These are phyloP conservation scores for Stemphylium lycopersici DNA, from an alignment of 2,329 filamentous ascomycete genomes.

Conservation along the genomic window DNA sequence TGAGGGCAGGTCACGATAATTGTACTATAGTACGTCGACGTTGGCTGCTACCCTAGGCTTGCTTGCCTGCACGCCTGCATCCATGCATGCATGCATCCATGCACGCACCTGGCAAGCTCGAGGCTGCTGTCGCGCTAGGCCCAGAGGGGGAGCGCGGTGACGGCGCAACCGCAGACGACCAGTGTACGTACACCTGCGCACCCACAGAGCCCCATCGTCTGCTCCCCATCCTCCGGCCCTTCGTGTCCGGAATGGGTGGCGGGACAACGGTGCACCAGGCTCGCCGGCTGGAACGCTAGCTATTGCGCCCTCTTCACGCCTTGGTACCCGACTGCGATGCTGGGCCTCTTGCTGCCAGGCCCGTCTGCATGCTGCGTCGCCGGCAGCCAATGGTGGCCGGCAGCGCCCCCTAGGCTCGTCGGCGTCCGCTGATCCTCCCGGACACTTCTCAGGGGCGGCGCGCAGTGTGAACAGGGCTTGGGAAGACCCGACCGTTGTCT, in stretches of 20 bases:
- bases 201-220: too few relatives aligned
- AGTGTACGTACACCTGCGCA: too few relatives aligned
- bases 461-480: constrained; percentile 8
- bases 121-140: constrained; percentile 16
- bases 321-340: not conserved
- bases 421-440: constrained; percentile 18
- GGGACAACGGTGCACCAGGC: too few relatives aligned
- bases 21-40: constrained; percentile 1
- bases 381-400: constrained; percentile 19
- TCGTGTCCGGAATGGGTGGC: too few relatives aligned
- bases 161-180: not conserved
- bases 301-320: too few relatives aligned
- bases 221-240: too few relatives aligned
- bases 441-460: constrained; percentile 20
- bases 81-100: not conserved
- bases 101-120: not conserved
- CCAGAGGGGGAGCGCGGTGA: constrained; percentile 18
- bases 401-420: constrained; percentile 3
- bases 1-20: not conserved
- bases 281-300: too few relatives aligned
- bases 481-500: constrained; percentile 8
- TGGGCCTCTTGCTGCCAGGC: constrained; percentile 1
- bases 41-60: not conserved
- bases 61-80: not conserved
- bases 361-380: constrained; percentile 10